Evolutionary conservation across 2,329 filamentous ascomycete genomes (phyloP), one percentile per base, ranked within the genome.

Genomic region (Penicillium aurantiogriseum): DNA sequence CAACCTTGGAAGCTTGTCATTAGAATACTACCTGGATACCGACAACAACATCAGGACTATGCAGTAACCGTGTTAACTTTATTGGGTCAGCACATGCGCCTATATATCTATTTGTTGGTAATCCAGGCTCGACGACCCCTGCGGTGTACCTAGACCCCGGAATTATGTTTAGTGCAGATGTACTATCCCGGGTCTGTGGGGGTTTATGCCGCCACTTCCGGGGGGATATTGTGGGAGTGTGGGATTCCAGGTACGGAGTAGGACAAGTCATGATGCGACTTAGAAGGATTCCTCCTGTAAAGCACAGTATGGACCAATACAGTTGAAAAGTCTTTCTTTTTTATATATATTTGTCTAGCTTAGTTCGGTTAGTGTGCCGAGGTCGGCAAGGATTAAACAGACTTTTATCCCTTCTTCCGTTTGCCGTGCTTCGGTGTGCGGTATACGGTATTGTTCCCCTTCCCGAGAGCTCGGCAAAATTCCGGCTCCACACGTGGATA

Each of bases 401-500:
- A 54, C 51, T 49, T 49, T 54, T 42, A 54, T 2, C 52, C 36
- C 43, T 47, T 54, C 51, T 48, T 25, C 43, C 51, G 43, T 40
- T 31, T 33, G 29, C 29, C 44, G 44, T 33, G 31, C 10, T 33
- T n/a, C 44, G 44, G 29, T 23, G 29, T 35, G 15, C 35, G 36
- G 45, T 38, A 8, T 49, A 7, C 15, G 17, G 15, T 11, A n/a
- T 13, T 5, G 15, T 33, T 27, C 3, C 29, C 15, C 33, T 46
- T 21, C 47, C 54, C 33, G 35, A 47, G 48, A 42, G 15, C 35
- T 45, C 48, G 54, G 42, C 54, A 52, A 52, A 40, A 21, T 11
- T 6, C 33, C 35, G 54, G 29, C 35, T 53, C 54, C 54, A 56
- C 52, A 44, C 15, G 36, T 53, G 63, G 62, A 59, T 63, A 66